phyloP scores from a whole-genome alignment of 2,329 filamentous ascomycete species.

The Nemania diffusa region DNA sequence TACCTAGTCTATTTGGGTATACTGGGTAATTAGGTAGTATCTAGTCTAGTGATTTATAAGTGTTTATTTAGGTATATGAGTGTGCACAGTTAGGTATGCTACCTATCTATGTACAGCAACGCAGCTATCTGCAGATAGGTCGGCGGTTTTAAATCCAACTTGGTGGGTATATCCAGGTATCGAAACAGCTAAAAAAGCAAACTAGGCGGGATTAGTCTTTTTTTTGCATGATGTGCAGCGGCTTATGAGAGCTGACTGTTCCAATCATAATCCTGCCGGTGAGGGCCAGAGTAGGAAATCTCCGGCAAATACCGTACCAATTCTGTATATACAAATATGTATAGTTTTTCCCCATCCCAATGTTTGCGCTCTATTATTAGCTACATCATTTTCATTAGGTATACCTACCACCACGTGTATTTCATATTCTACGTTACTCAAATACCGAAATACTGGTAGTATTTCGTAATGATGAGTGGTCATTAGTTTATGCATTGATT shows the following conservation, averaged over 20 bases:
- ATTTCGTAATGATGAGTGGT: neutral
- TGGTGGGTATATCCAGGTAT: neutral
- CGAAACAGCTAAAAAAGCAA: neutral
- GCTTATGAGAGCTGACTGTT: constrained; percentile 34
- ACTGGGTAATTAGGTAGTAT: neutral
- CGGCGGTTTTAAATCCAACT: neutral
- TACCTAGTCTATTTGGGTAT: neutral
- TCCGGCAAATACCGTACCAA: constrained; percentile 3
- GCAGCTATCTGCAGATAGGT: neutral
- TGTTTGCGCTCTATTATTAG: neutral
- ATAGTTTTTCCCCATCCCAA: neutral
- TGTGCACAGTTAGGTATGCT: neutral
- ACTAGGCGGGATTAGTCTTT: constrained; percentile 3
- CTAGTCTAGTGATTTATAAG: neutral
- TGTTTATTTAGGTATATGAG: too few relatives aligned
- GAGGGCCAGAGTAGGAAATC: constrained; percentile 32
- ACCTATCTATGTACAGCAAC: neutral
- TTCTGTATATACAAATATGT: too few relatives aligned
- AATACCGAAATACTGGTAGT: neutral
- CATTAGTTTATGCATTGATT: neutral
- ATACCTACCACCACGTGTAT: neutral
- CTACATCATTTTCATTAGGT: too few relatives aligned
- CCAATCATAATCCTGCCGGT: constrained; percentile 26
- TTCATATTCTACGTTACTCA: neutral
- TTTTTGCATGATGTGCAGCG: constrained; percentile 1